Conservation (phyloP, 2,329 filamentous ascomycete genomes). For the Remersonia thermophila region DNA sequence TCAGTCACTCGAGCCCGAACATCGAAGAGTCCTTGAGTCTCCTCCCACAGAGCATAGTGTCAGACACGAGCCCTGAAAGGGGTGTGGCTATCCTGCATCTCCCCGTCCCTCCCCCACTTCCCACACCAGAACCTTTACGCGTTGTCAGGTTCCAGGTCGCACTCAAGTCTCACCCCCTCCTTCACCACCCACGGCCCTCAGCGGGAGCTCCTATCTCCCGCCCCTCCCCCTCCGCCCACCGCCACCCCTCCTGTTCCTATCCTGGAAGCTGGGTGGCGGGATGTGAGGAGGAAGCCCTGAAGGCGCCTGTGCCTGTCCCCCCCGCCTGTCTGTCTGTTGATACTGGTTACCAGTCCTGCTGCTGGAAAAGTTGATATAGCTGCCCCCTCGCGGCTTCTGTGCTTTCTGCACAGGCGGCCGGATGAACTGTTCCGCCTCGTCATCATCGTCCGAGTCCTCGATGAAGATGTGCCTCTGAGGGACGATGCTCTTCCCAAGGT, state of each 20-base stretch:
- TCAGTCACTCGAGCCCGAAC: no score
- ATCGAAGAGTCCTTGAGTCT: no score
- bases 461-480: constrained; percentile 29
- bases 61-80: no score
- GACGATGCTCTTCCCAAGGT: constrained; percentile 21
- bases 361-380: constrained; percentile 16
- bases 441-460: constrained; percentile 35
- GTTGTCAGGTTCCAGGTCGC: no score
- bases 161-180: no score
- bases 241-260: constrained; percentile 1
- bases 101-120: no score
- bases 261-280: constrained; percentile 4
- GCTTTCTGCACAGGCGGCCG: constrained; percentile 24
- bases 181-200: no score
- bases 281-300: constrained; percentile 12
- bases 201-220: constrained; percentile 1
- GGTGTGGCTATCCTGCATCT: no score
- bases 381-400: constrained; percentile 19
- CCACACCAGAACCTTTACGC: no score
- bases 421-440: constrained; percentile 27
- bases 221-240: constrained; percentile 4
- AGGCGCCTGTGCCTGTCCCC: constrained; percentile 6
- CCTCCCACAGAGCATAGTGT: no score
- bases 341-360: constrained; percentile 6
- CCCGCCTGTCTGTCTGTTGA: constrained; percentile 2